Evolutionary conservation across 176 grass and related monocot genomes (phyloP), one percentile per base, ranked within the genome.

Genomic region (Eleusine coracana): DNA sequence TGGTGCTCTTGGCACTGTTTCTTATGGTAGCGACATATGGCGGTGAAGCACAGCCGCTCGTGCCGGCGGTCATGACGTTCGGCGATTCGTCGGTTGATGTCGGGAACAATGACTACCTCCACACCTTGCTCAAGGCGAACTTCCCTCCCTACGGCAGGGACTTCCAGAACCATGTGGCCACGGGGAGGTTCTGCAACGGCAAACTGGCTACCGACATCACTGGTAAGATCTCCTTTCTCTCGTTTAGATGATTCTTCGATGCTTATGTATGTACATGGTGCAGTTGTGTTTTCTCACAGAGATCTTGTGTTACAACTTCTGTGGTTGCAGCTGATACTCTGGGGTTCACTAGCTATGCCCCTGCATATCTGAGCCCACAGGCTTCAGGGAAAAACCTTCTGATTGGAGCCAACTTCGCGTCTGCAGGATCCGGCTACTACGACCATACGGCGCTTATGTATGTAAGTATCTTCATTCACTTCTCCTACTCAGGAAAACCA

Each of bases 131-230:
- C 80, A 99, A 90, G 83, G 96, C 96, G 1, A 66, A 99, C 74
- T 99, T 83, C 62, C 93, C 93, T 3, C 96, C 96, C 34, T 99
- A 99, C 54, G 96, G 96, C 27, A 71, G 93, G 80, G 96, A 99
- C 85, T 99, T 93, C 87, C 55, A 70, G 80, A 92, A 96, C 85
- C 89, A 67, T 28, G 82, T 52, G 44, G 65, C 96, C 8, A 99
- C 96, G 0, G 96, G 96, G 39, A 92, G 96, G 87, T 99, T 99
- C 85, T 99, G 96, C 89, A 99, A 99, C 28, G 96, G 96, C 48
- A 95, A 88, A 78, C 82, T 99, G 6, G 93, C 96, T 0, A 99
- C 96, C 29, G 96, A 99, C 29, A 87, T 99, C 82, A 98, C 96
- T 20, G 96, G 96, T 97, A 44, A 72, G 23, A 14, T 49, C 11